Evolutionary conservation across 768 basidiomycete species (phyloP).

Genomic region (Strobilomyces echinocephalus): DNA sequence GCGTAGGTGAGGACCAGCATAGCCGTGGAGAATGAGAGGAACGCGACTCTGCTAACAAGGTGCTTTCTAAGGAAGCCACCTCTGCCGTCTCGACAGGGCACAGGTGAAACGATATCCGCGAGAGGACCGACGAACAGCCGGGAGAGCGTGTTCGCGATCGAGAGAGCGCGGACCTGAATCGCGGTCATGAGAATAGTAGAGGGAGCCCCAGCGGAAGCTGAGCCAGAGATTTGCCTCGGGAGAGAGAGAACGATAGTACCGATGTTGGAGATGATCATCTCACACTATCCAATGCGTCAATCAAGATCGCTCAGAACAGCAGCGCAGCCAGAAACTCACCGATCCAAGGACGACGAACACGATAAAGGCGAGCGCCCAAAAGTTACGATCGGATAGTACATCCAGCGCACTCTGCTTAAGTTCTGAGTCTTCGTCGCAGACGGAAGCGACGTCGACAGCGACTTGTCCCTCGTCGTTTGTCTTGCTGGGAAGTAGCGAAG

Average conservation of each 20-base stretch:
- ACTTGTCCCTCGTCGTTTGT: conserved; percentile 13
- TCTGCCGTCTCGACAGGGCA: conserved; percentile 38
- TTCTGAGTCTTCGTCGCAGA: conserved; percentile 18
- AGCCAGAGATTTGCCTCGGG: conserved; percentile 28
- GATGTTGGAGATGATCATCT: conserved; percentile 82
- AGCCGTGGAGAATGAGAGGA: conserved; percentile 47
- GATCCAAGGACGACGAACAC: conserved; percentile 58
- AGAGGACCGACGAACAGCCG: conserved; percentile 64
- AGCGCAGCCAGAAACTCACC: conserved; percentile 40
- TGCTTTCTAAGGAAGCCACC: conserved; percentile 39
- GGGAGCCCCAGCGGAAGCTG: conserved; percentile 10
- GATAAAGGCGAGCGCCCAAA: conserved; percentile 59
- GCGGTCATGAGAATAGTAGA: conserved; percentile 40
- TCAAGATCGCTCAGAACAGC: background rate
- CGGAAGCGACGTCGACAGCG: conserved; percentile 20
- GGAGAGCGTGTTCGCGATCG: conserved; percentile 66
- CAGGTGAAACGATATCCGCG: conserved; percentile 70
- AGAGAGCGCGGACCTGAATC: conserved; percentile 65
- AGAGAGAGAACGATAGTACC: conserved; percentile 71
- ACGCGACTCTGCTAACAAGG: conserved; percentile 56
- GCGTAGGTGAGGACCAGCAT: conserved; percentile 48
- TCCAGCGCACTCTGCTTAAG: conserved; percentile 31
- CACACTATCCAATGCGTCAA: conserved; percentile 41
- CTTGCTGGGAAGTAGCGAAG: conserved; percentile 28
- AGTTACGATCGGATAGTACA: conserved; percentile 51